These are phyloP conservation scores for Borovskyia barvae DNA, from an alignment of 208 protist genomes.

Conservation along the genomic window DNA sequence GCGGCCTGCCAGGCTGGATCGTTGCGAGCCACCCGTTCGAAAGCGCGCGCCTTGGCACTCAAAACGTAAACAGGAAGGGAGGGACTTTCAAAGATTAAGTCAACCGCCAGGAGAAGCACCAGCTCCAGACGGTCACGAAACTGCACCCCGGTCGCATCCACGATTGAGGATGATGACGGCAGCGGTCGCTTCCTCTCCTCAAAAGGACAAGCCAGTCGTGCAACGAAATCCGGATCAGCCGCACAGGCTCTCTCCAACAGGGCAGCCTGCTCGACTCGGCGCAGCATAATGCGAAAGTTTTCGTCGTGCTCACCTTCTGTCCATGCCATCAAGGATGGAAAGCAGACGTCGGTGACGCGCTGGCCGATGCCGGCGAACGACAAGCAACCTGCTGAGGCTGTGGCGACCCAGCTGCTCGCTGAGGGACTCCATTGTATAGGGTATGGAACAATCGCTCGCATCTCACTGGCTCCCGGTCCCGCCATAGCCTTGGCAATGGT, in stretches of 20 bases:
- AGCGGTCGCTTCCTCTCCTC: neutral
- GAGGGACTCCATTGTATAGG: constrained; percentile 9
- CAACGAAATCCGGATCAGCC: constrained; percentile 28
- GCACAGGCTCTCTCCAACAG: constrained; percentile 47
- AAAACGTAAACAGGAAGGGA: constrained; percentile 71
- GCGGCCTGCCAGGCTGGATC: neutral
- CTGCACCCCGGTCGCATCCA: neutral
- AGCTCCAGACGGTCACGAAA: neutral
- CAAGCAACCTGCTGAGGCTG: constrained; percentile 13
- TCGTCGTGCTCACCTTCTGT: constrained; percentile 54
- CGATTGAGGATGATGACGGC: neutral
- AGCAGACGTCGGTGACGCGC: constrained; percentile 77
- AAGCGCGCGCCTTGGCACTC: constrained; percentile 70
- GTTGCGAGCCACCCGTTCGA: constrained; percentile 19
- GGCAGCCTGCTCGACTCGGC: constrained; percentile 37
- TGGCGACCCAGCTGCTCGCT: neutral
- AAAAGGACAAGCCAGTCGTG: constrained; percentile 25
- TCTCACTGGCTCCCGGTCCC: constrained; percentile 50
- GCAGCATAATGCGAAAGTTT: constrained; percentile 41
- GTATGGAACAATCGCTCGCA: constrained; percentile 73
- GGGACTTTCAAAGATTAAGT: constrained; percentile 68
- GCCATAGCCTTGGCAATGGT: constrained; percentile 61
- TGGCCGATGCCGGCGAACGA: constrained; percentile 62
- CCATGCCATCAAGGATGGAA: constrained; percentile 74
- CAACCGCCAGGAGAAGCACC: constrained; percentile 62